These are phyloP conservation scores for Fusarium sp. DNA, from an alignment of 2,329 filamentous ascomycete genomes.

Conservation along the genomic window DNA sequence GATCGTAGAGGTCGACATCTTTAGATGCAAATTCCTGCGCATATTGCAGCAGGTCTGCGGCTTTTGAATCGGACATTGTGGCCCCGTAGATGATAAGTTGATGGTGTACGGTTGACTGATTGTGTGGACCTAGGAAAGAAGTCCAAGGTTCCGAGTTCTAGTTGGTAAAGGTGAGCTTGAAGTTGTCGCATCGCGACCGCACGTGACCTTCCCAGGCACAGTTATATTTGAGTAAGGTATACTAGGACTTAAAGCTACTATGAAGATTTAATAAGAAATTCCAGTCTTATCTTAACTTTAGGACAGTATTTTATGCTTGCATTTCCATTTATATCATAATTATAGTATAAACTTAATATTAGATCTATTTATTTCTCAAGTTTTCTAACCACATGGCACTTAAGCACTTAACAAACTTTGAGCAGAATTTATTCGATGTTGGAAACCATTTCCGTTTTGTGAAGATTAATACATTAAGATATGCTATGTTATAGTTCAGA, in stretches of 20 bases:
- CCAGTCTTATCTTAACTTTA: too few relatives aligned
- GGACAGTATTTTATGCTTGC: too few relatives aligned
- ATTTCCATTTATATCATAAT: too few relatives aligned
- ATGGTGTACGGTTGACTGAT: neutral
- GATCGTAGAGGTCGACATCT: conserved; percentile 82
- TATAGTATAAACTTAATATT: too few relatives aligned
- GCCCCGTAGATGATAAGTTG: neutral
- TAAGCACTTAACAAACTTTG: neutral
- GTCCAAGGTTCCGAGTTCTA: neutral
- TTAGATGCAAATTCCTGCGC: conserved; percentile 72
- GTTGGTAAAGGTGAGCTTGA: conserved; percentile 12
- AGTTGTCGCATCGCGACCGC: conserved; percentile 34
- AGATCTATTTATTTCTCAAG: too few relatives aligned
- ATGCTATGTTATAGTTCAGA: neutral
- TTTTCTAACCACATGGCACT: too few relatives aligned
- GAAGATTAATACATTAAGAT: neutral
- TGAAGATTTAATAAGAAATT: too few relatives aligned
- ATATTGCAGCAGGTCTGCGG: conserved; percentile 66
- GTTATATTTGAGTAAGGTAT: too few relatives aligned
- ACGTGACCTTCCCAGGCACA: conserved; percentile 25
- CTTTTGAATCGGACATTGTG: conserved; percentile 54
- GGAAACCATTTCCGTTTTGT: neutral
- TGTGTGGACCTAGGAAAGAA: neutral
- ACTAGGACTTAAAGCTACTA: too few relatives aligned
- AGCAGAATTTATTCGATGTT: neutral